Evolutionary conservation across 129 eudicot species (phyloP), one percentile per base, ranked within the genome.

Genomic region (Arctium minus): DNA sequence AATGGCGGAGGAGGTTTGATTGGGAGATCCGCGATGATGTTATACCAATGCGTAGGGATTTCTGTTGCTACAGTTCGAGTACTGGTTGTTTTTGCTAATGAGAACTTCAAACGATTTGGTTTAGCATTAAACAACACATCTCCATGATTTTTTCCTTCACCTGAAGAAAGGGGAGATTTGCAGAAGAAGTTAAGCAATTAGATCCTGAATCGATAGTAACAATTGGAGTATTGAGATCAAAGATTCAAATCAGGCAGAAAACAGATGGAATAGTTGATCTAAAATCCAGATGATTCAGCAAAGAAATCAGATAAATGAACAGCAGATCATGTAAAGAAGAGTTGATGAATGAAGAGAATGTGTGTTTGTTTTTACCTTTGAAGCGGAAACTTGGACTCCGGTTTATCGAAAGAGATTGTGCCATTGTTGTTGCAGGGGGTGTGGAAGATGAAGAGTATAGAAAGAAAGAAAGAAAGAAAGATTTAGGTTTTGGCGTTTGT

Each of bases 31-130:
- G 97, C 90, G 4, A 96, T 83, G 33, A 96, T 76, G 77, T 96
- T 96, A 83, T 96, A 96, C 99, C 99, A 96, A 15, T 90, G 93
- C 6, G 75, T 83, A 83, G 98, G 97, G 37, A 93, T 90, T 79
- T 90, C 89, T 9, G 91, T 80, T 35, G 88, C 75, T 71, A 60
- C 71, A 39, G 85, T 79, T 64, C 38, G 75, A 42, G 84, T 77
- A 53, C 0, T 75, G 6, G 70, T 62, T 74, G 86, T 79, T 82
- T 80, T 82, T 69, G 86, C 72, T 78, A 86, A 76, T 62, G 86
- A 77, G 13, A 88, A 74, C 75, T 89, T 95, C 79, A 83, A 46
- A 70, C 72, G 85, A 79, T 68, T 78, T 13, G 73, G 83, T 56
- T 83, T 80, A 27, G 70, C 56, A 27, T 79, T 88, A 60, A 64